A percentile compares a stretch with the other conserved stretches of the same genome.
Evolutionary conservation across 495 filamentous ascomycete genomes (phyloP).

Genomic region (Schizothecium vesticola): DNA sequence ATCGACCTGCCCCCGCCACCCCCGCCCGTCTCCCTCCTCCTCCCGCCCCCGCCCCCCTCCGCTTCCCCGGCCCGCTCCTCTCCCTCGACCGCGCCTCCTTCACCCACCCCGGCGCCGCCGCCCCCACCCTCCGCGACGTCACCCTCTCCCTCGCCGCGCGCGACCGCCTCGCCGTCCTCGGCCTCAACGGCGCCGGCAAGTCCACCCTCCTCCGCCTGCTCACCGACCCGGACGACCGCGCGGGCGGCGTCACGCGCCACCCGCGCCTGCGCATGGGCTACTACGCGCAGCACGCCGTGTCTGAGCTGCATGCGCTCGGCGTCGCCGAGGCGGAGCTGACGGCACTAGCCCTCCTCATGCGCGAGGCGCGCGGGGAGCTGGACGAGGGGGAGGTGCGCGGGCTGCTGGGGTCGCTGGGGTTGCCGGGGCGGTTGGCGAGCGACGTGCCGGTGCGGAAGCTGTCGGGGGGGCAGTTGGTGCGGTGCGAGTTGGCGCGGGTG

Average conservation of each 20-base stretch:
- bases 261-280: slow-evolving; percentile 62
- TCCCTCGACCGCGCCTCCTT: slow-evolving; percentile 62
- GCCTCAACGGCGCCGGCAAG: slow-evolving; percentile 70
- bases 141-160: slow-evolving; percentile 61
- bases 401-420: slow-evolving; percentile 57
- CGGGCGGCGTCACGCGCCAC: slow-evolving; percentile 56
- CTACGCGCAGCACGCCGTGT: slow-evolving; percentile 73
- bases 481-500: slow-evolving; percentile 64
- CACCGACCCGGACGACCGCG: slow-evolving; percentile 41
- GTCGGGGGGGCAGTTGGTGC: slow-evolving; percentile 75
- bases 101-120: slow-evolving; percentile 38
- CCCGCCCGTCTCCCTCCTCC: slow-evolving; percentile 46
- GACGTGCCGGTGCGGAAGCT: slow-evolving; percentile 64
- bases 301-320: slow-evolving; percentile 50
- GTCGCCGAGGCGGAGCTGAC: slow-evolving; percentile 48
- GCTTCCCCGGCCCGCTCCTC: slow-evolving; percentile 68
- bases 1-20: slow-evolving; percentile 70
- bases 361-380: slow-evolving; percentile 40
- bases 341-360: slow-evolving; percentile 54
- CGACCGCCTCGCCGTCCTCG: slow-evolving; percentile 66
- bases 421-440: slow-evolving; percentile 59
- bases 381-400: slow-evolving; percentile 58
- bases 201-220: slow-evolving; percentile 62
- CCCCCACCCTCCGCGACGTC: slow-evolving; percentile 48
- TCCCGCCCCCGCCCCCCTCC: slow-evolving; percentile 61